Conservation (phyloP, 805 yeast genomes). For the Wickerhamomyces rabaulensis region DNA sequence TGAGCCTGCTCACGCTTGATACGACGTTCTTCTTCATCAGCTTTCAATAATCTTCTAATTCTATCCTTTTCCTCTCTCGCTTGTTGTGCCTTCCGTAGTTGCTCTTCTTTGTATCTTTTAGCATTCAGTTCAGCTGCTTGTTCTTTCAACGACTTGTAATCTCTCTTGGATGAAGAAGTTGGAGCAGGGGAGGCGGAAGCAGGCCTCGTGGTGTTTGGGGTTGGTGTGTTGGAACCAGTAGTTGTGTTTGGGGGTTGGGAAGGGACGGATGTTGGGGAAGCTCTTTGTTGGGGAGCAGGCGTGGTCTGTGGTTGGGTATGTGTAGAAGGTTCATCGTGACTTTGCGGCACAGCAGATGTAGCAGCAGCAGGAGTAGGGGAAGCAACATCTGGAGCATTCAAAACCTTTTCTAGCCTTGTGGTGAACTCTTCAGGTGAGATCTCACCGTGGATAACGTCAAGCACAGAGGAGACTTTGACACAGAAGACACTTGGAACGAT, state of each 20-base stretch:
- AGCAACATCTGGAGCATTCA: slow-evolving; percentile 1
- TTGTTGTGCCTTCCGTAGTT: slow-evolving; percentile 28
- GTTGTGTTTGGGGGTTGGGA: slow-evolving; percentile 2
- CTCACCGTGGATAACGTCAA: slow-evolving; percentile 37
- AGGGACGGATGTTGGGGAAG: slow-evolving; percentile 5
- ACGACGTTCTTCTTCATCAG: slow-evolving; percentile 46
- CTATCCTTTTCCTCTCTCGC: slow-evolving; percentile 51
- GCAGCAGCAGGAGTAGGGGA: background rate
- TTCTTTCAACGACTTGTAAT: slow-evolving; percentile 31
- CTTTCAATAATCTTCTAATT: slow-evolving; percentile 44
- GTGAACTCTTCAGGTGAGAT: slow-evolving; percentile 25
- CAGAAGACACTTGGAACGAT: slow-evolving; percentile 53
- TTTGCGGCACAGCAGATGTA: background rate
- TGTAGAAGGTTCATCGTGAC: background rate
- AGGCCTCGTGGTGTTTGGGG: slow-evolving; percentile 4
- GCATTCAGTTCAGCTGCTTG: slow-evolving; percentile 36
- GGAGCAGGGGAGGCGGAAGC: slow-evolving; percentile 10
- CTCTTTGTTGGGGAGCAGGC: background rate
- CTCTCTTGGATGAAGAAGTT: slow-evolving; percentile 6
- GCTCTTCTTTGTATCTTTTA: slow-evolving; percentile 33
- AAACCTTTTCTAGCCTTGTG: slow-evolving; percentile 18
- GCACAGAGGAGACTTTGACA: slow-evolving; percentile 41
- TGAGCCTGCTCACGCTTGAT: slow-evolving; percentile 15
- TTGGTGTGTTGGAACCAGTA: background rate
- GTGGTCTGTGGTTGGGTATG: background rate